phyloP scores from a whole-genome alignment of 352 stramenopile genomes.

The Globisporangium radiosum region DNA sequence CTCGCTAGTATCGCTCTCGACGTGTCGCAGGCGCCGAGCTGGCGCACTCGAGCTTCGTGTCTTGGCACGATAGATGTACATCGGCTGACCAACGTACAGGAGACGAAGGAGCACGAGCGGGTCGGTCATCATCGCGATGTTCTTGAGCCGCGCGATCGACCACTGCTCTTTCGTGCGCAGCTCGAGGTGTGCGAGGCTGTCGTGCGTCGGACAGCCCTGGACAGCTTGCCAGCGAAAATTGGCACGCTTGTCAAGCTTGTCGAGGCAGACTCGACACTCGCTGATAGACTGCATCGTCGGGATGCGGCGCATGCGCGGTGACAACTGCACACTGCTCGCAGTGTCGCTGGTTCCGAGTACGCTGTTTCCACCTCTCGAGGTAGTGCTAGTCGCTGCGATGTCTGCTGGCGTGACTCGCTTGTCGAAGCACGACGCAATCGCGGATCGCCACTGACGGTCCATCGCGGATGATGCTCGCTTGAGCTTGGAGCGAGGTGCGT shows the following conservation, averaged over 20 bases:
- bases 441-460: not conserved
- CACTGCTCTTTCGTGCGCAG: constrained; percentile 16
- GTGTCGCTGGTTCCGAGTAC: not conserved
- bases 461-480: no score
- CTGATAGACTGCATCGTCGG: constrained; percentile 1
- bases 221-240: constrained; percentile 2
- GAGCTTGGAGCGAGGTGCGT: not conserved
- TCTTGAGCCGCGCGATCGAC: constrained; percentile 24
- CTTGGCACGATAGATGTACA: constrained; percentile 21
- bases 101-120: constrained; percentile 18
- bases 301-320: no score
- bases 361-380: not conserved
- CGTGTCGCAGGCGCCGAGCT: no score
- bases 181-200: constrained; percentile 15
- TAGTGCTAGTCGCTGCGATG: not conserved
- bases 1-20: no score
- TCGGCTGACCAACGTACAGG: constrained; percentile 7
- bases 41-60: not conserved
- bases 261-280: not conserved
- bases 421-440: not conserved
- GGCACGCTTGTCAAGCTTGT: not conserved
- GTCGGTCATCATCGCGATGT: constrained; percentile 26
- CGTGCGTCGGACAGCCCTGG: constrained; percentile 11
- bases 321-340: no score
- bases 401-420: not conserved